Evolutionary conservation across 306 rosid genomes (phyloP), one percentile per base, ranked within the genome.

Genomic region (Vigna unguiculata): DNA sequence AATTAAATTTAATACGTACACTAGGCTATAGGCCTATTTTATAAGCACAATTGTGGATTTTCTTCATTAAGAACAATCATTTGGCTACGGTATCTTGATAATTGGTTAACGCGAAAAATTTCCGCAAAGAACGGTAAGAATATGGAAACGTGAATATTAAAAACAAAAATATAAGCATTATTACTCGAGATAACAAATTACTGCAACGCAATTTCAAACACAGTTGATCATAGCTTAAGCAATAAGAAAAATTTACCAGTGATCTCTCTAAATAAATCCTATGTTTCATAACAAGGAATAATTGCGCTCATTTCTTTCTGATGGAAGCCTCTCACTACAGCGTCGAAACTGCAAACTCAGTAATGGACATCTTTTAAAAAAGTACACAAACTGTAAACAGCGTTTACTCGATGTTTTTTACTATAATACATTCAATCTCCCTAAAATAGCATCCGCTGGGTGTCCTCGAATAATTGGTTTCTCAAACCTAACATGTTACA

Each of bases 401-500:
- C 24, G 0, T 19, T 19, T 3, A 53, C 15, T 17, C 24, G 14
- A 55, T 40, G 24, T 12, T 40, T 40, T 34, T 36, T 4, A 20
- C 16, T 72, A 21, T 20, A 53, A 57, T 22, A 22, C 34, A 34
- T 43, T 28, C 47, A 45, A 45, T 28, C 21, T 71, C 34, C 21
- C 21, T 15, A 51, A 54, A 1, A 10, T 11, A 15, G 38, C 24
- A 55, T 34, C 22, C 53, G 41, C 15, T 9, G 30, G 32, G 68
- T 57, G 46, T 46, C 66, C 14, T 14, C 1, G 52, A 25, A 80
- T 7, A 28, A 70, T 36, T 24, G 52, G 30, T 19, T 32, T 20
- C 3, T 53, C 51, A 53, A 53, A 28, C 38, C 40, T 38, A 38
- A 53, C 36, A 54, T 43, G 54, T 55, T 65, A 66, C 52, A 72